These are phyloP conservation scores for Phoma sp. DNA, from an alignment of 2,329 filamentous ascomycete species.

Conservation along the genomic window DNA sequence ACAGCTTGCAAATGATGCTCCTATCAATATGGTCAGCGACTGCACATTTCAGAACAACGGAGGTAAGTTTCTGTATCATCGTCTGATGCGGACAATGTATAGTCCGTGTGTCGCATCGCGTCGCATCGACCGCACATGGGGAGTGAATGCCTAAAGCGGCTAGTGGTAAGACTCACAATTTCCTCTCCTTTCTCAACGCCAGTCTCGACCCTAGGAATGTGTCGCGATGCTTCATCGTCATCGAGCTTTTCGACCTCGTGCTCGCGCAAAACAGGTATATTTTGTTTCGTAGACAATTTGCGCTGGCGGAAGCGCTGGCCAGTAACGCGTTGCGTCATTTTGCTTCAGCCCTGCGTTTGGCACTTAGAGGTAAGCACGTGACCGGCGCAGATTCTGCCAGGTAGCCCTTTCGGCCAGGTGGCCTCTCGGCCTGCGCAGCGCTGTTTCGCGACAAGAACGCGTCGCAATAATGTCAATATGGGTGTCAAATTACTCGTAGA, in stretches of 20 bases:
- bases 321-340: constrained; percentile 47
- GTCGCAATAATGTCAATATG: constrained; percentile 38
- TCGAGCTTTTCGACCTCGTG: constrained; percentile 85
- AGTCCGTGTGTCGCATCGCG: background rate
- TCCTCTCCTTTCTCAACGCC: constrained; percentile 97
- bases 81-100: background rate
- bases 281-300: constrained; percentile 91
- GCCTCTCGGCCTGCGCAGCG: constrained; percentile 29
- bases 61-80: constrained; percentile 18
- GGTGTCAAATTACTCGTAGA: constrained; percentile 38
- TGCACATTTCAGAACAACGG: background rate
- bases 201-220: constrained; percentile 85
- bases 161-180: constrained; percentile 73
- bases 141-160: constrained; percentile 35
- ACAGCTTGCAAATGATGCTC: constrained; percentile 96
- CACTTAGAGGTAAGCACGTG: constrained; percentile 31
- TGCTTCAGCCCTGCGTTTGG: constrained; percentile 22
- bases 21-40: constrained; percentile 56
- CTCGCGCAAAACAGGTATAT: constrained; percentile 85
- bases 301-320: constrained; percentile 76
- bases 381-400: constrained; percentile 33
- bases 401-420: constrained; percentile 28
- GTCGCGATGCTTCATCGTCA: constrained; percentile 84
- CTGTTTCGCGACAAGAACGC: constrained; percentile 33
- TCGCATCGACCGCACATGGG: constrained; percentile 11